Base-by-base conservation (phyloP, 371 early-diverging fungal genomes). In the Spiromyces aspiralis region DNA sequence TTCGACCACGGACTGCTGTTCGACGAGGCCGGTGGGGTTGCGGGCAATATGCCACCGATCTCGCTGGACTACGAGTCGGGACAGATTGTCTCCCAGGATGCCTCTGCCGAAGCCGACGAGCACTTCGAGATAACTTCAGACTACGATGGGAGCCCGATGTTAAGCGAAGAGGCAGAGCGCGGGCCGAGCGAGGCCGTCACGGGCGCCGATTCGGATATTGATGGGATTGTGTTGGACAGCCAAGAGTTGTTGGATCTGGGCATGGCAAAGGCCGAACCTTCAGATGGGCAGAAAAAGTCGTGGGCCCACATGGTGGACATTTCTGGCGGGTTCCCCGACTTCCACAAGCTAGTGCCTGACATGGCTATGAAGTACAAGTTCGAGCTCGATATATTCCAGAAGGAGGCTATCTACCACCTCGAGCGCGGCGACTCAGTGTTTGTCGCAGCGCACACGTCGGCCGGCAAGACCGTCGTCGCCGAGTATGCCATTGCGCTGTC, bases 401-500 rank as follows among this genome's bases (percentile, higher is more conserved):
- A 96, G 66, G 89, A 90, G 45, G 94, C 97, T 0, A 89, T 98
- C 0, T 96, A 93, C 66, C 90, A 92, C 67, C 67, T 99, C 48
- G 93, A 92, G 66, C 81, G 81, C 54, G 87, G 89, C 20, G 91
- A 96, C 50, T 87, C 84, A 12, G 93, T 99, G 19, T 99, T 99
- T 74, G 90, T 99, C 22, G 95, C 99, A 2, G 99, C 99, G 0
- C 99, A 99, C 56, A 99, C 99, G 2, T 95, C 96, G 21, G 98
- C 99, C 1, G 99, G 99, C 51, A 99, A 99, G 71, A 99, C 99
- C 0, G 96, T 94, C 1, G 97, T 99, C 16, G 99, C 99, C 0
- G 99, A 99, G 70, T 99, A 98, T 66, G 98, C 99, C 0, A 90
- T 98, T 49, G 88, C 94, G 0, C 64, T 94, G 52, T 88, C 95